These are phyloP conservation scores for Eleusine indica DNA, from an alignment of 176 grass and related monocot species.

Conservation along the genomic window DNA sequence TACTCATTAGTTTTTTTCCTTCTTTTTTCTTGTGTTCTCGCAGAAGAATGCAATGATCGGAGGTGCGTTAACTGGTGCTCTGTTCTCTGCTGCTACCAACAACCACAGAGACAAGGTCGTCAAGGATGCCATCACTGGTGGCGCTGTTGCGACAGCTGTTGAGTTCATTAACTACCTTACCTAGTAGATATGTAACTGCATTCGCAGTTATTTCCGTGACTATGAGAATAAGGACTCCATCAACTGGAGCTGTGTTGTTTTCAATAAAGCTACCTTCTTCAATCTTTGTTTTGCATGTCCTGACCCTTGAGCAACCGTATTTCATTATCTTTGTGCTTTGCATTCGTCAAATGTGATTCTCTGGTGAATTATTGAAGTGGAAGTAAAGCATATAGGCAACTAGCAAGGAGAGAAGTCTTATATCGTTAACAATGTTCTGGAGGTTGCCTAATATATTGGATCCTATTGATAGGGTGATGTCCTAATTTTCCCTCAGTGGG, in stretches of 20 bases:
- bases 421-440: too few species aligned
- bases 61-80: slow-evolving; percentile 58
- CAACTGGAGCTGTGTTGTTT: background rate
- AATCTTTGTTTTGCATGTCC: background rate
- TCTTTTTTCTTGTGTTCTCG: background rate
- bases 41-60: slow-evolving; percentile 87
- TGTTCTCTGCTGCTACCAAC: slow-evolving; percentile 65
- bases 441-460: too few species aligned
- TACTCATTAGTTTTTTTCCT: background rate
- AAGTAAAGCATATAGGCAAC: too few species aligned
- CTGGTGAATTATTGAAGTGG: background rate
- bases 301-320: background rate
- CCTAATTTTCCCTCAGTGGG: background rate
- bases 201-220: slow-evolving; percentile 11
- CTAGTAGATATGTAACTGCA: slow-evolving; percentile 50
- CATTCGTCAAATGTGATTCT: background rate
- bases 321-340: background rate
- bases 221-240: slow-evolving; percentile 35
- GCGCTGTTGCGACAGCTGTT: slow-evolving; percentile 66
- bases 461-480: background rate
- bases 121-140: slow-evolving; percentile 73
- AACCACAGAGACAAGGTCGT: slow-evolving; percentile 60
- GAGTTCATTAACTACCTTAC: slow-evolving; percentile 77
- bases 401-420: too few species aligned
- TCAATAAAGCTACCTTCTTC: slow-evolving; percentile 11